These are phyloP conservation scores for Diophrys appendiculata DNA, from an alignment of 73 alveolate species.

Conservation along the genomic window DNA sequence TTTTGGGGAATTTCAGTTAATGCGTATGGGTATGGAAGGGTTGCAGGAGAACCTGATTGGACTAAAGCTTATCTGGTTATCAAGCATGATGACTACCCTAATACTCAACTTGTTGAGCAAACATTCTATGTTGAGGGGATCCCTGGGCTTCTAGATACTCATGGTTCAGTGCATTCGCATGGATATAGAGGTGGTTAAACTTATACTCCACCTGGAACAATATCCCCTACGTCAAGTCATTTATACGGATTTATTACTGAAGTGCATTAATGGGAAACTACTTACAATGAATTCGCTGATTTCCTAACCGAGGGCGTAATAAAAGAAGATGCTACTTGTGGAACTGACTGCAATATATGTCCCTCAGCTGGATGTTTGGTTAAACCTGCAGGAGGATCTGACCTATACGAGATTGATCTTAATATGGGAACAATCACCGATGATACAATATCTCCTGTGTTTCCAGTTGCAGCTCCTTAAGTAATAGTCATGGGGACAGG, in stretches of 20 bases:
- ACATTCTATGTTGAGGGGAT: neutral
- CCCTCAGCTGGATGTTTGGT: neutral
- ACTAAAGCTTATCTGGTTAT: neutral
- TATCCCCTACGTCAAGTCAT: neutral
- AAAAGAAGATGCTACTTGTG: neutral
- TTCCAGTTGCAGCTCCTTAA: neutral
- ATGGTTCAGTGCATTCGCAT: neutral
- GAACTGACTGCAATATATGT: neutral
- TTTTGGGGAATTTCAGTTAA: neutral
- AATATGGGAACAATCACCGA: neutral
- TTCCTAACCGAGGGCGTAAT: neutral
- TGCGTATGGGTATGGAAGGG: neutral
- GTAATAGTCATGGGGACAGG: constrained; percentile 2
- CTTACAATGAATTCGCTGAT: neutral
- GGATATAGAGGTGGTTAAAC: neutral
- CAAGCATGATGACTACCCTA: constrained; percentile 4
- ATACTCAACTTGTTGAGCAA: neutral
- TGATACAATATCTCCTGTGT: neutral
- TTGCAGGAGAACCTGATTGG: neutral
- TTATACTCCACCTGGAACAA: neutral
- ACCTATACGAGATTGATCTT: neutral
- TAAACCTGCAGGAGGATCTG: neutral
- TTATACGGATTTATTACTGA: neutral
- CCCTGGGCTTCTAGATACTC: neutral
- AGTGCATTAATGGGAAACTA: neutral